Evolutionary conservation across 179 eudicot species (phyloP).

Genomic region (Silene noctiflora): DNA sequence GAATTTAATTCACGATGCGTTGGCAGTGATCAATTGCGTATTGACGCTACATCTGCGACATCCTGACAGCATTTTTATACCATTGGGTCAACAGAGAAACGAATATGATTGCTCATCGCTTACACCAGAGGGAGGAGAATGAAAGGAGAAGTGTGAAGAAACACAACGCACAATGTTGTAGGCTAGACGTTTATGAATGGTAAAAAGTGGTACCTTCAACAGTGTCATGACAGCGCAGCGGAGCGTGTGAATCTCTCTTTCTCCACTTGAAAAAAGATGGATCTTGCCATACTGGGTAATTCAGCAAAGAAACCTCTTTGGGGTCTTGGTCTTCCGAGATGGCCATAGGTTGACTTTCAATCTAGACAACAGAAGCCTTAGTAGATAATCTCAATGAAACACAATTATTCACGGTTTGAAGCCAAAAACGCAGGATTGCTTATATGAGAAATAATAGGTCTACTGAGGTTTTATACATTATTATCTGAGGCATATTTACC

Average conservation of each 20-base stretch:
- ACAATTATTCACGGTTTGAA: background rate
- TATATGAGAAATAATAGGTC: background rate
- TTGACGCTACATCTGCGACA: too few relatives aligned
- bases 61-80: too few relatives aligned
- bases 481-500: background rate
- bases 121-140: too few relatives aligned
- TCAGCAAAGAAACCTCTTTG: conserved; percentile 41
- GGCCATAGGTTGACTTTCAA: conserved; percentile 45
- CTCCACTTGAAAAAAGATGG: conserved; percentile 84
- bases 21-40: too few relatives aligned
- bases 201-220: conserved; percentile 56
- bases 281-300: conserved; percentile 76
- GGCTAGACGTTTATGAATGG: background rate
- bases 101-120: too few relatives aligned
- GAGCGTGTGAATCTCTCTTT: conserved; percentile 92
- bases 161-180: background rate
- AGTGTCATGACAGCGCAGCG: conserved; percentile 77
- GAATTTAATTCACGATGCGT: too few relatives aligned
- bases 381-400: background rate
- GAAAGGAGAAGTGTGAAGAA: too few relatives aligned
- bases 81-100: too few relatives aligned
- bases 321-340: conserved; percentile 34
- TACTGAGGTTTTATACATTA: background rate
- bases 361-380: conserved; percentile 19
- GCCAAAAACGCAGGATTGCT: background rate